Conservation (phyloP, 306 rosid species). For the Pyrus communis region DNA sequence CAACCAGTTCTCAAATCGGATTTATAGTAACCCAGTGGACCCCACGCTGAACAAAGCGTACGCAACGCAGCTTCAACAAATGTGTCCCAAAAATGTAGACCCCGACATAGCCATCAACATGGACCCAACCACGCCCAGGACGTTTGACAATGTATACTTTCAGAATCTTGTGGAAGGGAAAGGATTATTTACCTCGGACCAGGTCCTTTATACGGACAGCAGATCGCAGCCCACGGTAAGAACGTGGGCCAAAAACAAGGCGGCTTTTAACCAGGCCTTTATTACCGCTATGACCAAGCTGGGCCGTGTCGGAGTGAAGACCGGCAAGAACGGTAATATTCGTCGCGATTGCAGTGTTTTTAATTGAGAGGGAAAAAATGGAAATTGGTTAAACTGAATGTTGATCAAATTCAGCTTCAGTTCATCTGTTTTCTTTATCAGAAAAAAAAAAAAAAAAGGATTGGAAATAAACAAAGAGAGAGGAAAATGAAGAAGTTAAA, state of each 20-base stretch:
- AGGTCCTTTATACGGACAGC: conserved; percentile 44
- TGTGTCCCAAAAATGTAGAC: conserved; percentile 60
- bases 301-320: conserved; percentile 73
- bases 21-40: conserved; percentile 40
- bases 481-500: neutral
- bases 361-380: neutral
- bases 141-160: conserved; percentile 51
- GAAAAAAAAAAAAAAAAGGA: neutral
- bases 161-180: conserved; percentile 52
- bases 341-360: conserved; percentile 53
- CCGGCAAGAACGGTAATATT: conserved; percentile 46
- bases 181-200: conserved; percentile 69
- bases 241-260: conserved; percentile 35
- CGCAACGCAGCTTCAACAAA: conserved; percentile 26
- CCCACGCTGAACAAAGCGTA: conserved; percentile 36
- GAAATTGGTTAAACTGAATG: neutral
- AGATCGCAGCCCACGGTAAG: conserved; percentile 47
- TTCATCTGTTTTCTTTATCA: neutral
- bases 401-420: neutral
- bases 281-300: conserved; percentile 56
- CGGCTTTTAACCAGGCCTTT: conserved; percentile 43
- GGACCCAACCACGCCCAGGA: conserved; percentile 64
- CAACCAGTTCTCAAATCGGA: conserved; percentile 35
- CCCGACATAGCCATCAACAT: conserved; percentile 63
- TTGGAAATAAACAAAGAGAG: neutral